Percentiles rank a stretch among this genome's conserved stretches.
These are phyloP conservation scores for Daldinia eschscholtzii DNA, from an alignment of 2,329 filamentous ascomycete species.

Conservation along the genomic window DNA sequence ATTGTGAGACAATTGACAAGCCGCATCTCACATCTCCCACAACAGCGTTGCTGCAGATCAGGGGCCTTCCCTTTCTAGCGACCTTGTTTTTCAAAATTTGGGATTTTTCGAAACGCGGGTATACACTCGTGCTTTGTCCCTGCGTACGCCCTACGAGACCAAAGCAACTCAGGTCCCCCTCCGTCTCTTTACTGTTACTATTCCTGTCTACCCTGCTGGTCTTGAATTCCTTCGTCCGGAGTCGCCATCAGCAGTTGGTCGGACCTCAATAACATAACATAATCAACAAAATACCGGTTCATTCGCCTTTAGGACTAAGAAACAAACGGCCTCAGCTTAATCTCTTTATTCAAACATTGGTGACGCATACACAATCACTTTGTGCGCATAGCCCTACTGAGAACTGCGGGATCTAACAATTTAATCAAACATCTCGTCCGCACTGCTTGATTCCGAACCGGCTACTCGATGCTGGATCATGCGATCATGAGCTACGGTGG, in stretches of 20 bases:
- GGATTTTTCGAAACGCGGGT: slow-evolving; percentile 21
- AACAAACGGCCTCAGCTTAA: neutral
- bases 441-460: slow-evolving; percentile 6
- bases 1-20: slow-evolving; percentile 51
- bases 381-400: neutral
- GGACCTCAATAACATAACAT: slow-evolving; percentile 19
- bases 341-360: neutral
- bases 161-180: slow-evolving; percentile 16
- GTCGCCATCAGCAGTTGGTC: slow-evolving; percentile 6
- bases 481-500: slow-evolving; percentile 59
- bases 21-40: slow-evolving; percentile 36
- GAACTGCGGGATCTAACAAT: neutral
- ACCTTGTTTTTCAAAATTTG: slow-evolving; percentile 33
- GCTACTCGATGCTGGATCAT: slow-evolving; percentile 37
- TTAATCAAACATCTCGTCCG: neutral
- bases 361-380: slow-evolving; percentile 16
- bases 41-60: slow-evolving; percentile 41
- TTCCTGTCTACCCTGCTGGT: slow-evolving; percentile 31
- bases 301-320: neutral
- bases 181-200: slow-evolving; percentile 28
- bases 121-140: slow-evolving; percentile 10
- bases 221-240: slow-evolving; percentile 30
- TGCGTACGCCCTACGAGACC: slow-evolving; percentile 7
- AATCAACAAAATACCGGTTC: slow-evolving; percentile 20
- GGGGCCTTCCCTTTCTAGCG: slow-evolving; percentile 32